Base-by-base conservation (phyloP, 805 yeast genomes). In the Torulaspora delbrueckii region DNA sequence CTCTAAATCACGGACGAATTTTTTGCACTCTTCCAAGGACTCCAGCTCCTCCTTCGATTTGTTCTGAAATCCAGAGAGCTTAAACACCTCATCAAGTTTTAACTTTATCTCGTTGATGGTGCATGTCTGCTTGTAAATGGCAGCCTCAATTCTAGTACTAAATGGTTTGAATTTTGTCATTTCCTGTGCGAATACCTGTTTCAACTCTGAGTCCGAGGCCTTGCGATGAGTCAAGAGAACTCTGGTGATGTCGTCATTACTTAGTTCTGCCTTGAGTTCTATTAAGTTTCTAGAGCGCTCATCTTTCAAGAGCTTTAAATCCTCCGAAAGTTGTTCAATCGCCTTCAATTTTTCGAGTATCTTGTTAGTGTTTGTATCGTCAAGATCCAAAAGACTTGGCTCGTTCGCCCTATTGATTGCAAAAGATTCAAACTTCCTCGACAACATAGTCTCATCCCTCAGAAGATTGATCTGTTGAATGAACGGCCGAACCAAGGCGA, bases 231-330 rank as follows among this genome's bases (percentile, higher is more conserved):
- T 69, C 7, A 91, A 76, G 26, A 91, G 71, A 9, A 82, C 70
- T 43, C 83, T 81, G 0, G 96, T 83, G 40, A 89, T 87, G 60
- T 91, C 97, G 66, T 91, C 98, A 10, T 75, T 72, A 56, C 82
- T 93, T 27, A 86, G 81, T 39, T 77, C 76, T 5, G 71, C 74
- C 58, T 88, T 88, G 57, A 91, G 71, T 40, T 81, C 86, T 1
- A 73, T 73, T 28, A 86, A 69, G 1, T 83, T 73, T 31, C 78
- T 71, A 5, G 69, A 62, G 37, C 95, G 78, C 60, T 86, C 93
- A 26, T 75, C 69, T 55, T 80, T 80, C 47, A 88, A 60, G 36
- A 77, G 71, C 46, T 77, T 77, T 57, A 91, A 71, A 45, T 81
- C 82, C 39, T 77, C 78, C 37, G 84, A 68, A 13, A 74, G 62